Evolutionary conservation across 208 protist species (phyloP), one percentile per base, ranked within the genome.

Genomic region (Acanthamoeba comandoni): DNA sequence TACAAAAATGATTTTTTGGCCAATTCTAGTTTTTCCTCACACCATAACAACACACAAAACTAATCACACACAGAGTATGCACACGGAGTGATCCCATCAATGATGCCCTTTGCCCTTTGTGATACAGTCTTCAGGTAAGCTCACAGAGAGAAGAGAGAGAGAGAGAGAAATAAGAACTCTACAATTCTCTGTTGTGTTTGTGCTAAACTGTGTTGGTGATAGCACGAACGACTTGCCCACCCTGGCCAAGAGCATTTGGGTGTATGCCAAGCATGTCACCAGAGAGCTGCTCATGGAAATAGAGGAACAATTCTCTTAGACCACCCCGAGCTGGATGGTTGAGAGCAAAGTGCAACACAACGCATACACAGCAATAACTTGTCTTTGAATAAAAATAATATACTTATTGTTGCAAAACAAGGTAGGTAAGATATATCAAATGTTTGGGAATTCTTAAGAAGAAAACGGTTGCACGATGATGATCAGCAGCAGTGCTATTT

Each of bases 211-310:
- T 0, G 52, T 80, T 80, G 9, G 43, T 80, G 52, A 9, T 69
- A 70, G 55, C 58, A 87, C 79, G 31, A 65, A 87, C 53, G 79
- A 87, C 39, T 24, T 65, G 51, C 49, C 65, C 31, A 71, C 79
- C 11, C 35, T 87, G 4, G 58, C 29, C 2, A 87, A 87, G 79
- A 71, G 62, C 17, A 71, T 87, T 22, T n/a, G 19, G 39, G 17
- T 70, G 19, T 87, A 87, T 29, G 79, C 79, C 79, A 49, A 87
- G 79, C 79, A 58, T 9, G 79, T 87, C 43, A 70, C 62, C 29
- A 71, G 51, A 43, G 55, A 65, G 31, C 39, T 87, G 7, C 79
- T 71, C 55, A 35, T 67, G 31, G 79, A 43, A 43, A 43, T 43
- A 43, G 35, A 43, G 5, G 2, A 43, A 43, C 35, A 43, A 43